phyloP scores from a whole-genome alignment of 345 rosid species.

The Geranium brycei region DNA sequence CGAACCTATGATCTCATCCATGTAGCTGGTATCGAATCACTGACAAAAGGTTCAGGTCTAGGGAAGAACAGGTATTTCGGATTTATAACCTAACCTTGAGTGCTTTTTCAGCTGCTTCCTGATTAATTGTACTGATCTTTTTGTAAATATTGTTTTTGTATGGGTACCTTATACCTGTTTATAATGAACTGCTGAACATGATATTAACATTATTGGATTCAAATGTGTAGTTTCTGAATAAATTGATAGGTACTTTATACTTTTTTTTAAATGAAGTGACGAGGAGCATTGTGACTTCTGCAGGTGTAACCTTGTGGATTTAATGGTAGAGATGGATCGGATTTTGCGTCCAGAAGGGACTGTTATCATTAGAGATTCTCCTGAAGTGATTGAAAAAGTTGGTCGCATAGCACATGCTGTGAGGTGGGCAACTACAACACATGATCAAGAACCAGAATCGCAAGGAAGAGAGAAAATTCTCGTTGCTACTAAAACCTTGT shows the following conservation, averaged over 20 bases:
- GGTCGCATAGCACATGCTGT: conserved; percentile 51
- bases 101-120: neutral
- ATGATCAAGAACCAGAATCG: conserved; percentile 67
- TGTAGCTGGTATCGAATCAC: conserved; percentile 64
- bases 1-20: conserved; percentile 92
- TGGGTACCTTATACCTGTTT: too few species aligned
- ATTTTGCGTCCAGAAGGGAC: conserved; percentile 86
- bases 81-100: too few species aligned
- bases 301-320: conserved; percentile 84
- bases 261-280: neutral
- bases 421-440: conserved; percentile 49
- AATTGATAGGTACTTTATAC: too few species aligned
- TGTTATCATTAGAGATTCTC: conserved; percentile 63
- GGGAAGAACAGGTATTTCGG: conserved; percentile 39
- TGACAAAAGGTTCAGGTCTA: conserved; percentile 34
- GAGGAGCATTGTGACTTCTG: conserved; percentile 5
- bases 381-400: conserved; percentile 75
- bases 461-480: conserved; percentile 59
- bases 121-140: neutral
- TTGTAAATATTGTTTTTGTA: too few species aligned
- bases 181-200: too few species aligned
- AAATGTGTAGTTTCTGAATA: too few species aligned
- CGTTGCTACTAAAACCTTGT: conserved; percentile 53
- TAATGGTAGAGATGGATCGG: conserved; percentile 90
- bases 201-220: too few species aligned